Conservation (phyloP, 495 filamentous ascomycete genomes). For the Aspergillus saccharolyticus region DNA sequence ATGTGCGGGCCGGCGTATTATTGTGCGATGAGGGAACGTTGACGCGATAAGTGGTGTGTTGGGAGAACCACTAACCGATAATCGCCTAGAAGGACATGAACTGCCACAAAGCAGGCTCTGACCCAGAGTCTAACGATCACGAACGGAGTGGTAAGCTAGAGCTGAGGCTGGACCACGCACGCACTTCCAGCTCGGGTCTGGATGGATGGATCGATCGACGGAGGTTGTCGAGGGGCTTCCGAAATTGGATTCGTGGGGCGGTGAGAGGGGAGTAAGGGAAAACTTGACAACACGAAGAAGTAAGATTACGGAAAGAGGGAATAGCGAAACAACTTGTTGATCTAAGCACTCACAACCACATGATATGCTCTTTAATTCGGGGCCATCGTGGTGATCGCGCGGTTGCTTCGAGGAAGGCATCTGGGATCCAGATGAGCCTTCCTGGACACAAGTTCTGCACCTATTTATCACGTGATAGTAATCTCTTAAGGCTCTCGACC, state of each 20-base stretch:
- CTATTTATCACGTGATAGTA: too few relatives aligned
- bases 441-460: too few relatives aligned
- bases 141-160: background rate
- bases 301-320: too few relatives aligned
- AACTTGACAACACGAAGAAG: background rate
- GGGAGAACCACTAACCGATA: constrained; percentile 8
- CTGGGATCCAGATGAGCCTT: constrained; percentile 3
- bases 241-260: constrained; percentile 32
- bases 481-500: too few relatives aligned
- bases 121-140: background rate
- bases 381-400: background rate
- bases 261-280: constrained; percentile 9
- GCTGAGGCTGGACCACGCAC: constrained; percentile 3
- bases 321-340: background rate
- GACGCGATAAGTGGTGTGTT: constrained; percentile 13
- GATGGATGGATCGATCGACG: constrained; percentile 21
- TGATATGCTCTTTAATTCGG: background rate
- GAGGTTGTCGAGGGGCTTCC: constrained; percentile 25
- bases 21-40: constrained; percentile 35
- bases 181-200: background rate
- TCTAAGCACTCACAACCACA: background rate
- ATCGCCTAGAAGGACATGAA: constrained; percentile 2
- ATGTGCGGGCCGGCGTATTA: constrained; percentile 35
- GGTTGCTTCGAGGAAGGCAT: constrained; percentile 5
- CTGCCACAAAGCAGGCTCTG: background rate